Base-by-base conservation (phyloP, 805 yeast species). In the Saccharomycopsis vini region DNA sequence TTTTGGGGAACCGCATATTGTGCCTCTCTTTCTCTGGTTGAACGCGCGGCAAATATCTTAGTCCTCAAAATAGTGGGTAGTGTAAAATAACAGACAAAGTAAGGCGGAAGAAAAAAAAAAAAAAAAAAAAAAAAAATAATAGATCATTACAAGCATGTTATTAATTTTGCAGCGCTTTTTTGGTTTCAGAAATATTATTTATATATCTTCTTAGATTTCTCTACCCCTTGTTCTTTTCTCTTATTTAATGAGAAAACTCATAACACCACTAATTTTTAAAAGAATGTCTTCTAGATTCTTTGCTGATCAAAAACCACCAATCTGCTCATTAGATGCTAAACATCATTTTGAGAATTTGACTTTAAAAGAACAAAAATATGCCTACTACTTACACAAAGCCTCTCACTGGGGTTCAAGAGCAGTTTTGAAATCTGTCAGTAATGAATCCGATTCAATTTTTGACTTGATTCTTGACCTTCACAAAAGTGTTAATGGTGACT, bases 341-440 rank as follows among this genome's bases (percentile, higher is more conserved):
- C 63, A 68, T 33, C 88, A 75, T 61, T 85, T 87, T 53, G 77
- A 79, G 15, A 75, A 75, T 38, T 68, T 87, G 54, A 69, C 82
- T 13, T 61, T 65, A 5, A 61, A 66, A 32, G 80, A 80, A 50
- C 74, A 83, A 57, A 68, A 71, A 45, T 87, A 87, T 57, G 94
- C 95, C 18, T 95, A 87, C 63, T 78, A 77, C 59, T 75, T 87
- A 62, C 77, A 89, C 32, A 75, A 80, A 56, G 95, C 95, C 2
- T 77, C 88, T 36, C 94, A 84, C 59, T 77, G 76, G 63, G 96
- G 96, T 31, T 72, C 92, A 9, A 69, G 92, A 50, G 84, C 79
- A 4, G 85, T 83, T 2, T 65, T 85, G 47, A 71, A 95, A 55
- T 86, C 87, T 33, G 94, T 87, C 4, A 79, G 89, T 9, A 81